Conservation (phyloP, 495 filamentous ascomycete species). For the Staphylotrichum tortipilum region DNA sequence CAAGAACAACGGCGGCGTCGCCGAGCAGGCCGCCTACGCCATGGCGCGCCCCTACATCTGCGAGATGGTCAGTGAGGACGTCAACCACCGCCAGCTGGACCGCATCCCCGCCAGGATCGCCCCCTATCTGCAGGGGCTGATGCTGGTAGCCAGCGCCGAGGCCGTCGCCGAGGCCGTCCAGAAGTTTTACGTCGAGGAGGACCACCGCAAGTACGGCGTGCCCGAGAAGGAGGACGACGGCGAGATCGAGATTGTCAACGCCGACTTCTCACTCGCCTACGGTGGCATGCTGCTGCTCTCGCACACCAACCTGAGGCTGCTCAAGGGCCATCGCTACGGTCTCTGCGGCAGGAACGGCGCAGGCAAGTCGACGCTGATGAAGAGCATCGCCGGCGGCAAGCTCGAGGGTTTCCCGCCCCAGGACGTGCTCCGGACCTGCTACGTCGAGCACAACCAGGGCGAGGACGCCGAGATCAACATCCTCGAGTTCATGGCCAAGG, state of each 20-base stretch:
- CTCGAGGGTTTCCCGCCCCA: slow-evolving; percentile 93
- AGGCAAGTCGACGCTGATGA: slow-evolving; percentile 97
- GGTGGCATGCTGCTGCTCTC: slow-evolving; percentile 96
- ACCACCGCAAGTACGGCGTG: slow-evolving; percentile 76
- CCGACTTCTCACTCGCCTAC: slow-evolving; percentile 95
- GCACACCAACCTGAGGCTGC: slow-evolving; percentile 87
- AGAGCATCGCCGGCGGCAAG: slow-evolving; percentile 88
- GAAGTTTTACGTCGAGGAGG: slow-evolving; percentile 66
- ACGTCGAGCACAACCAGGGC: slow-evolving; percentile 97
- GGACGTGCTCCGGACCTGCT: slow-evolving; percentile 87
- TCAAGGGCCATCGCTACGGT: slow-evolving; percentile 95
- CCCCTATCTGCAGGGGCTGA: slow-evolving; percentile 68
- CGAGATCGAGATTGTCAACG: slow-evolving; percentile 88
- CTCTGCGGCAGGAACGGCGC: slow-evolving; percentile 95
- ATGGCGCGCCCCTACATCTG: slow-evolving; percentile 65
- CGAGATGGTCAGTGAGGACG: slow-evolving; percentile 80
- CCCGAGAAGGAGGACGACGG: slow-evolving; percentile 78
- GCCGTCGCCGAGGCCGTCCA: slow-evolving; percentile 58
- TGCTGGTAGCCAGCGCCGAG: slow-evolving; percentile 50
- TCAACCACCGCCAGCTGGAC: slow-evolving; percentile 70
- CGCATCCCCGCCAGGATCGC: slow-evolving; percentile 58
- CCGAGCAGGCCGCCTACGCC: slow-evolving; percentile 56
- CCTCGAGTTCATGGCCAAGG: slow-evolving; percentile 78
- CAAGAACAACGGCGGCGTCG: slow-evolving; percentile 55
- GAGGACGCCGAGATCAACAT: slow-evolving; percentile 95